Conservation (phyloP, 2,329 filamentous ascomycete species). For the Xylariaceae sp. region DNA sequence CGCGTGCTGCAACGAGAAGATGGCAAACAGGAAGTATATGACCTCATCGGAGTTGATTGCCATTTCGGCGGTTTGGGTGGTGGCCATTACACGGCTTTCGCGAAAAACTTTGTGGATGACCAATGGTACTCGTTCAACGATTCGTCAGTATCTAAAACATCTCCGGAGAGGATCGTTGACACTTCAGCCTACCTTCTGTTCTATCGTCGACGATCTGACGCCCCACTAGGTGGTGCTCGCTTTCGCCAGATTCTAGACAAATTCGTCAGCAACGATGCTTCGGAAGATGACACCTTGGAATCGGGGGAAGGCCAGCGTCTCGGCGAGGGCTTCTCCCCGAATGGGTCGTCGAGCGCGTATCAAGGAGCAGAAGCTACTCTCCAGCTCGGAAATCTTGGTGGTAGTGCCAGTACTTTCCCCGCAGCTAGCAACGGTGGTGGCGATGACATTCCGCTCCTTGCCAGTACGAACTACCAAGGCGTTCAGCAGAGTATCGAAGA, state of each 20-base stretch:
- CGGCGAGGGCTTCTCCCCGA: slow-evolving; percentile 77
- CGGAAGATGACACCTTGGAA: slow-evolving; percentile 40
- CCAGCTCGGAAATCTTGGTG: slow-evolving; percentile 60
- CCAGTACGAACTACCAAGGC: slow-evolving; percentile 11
- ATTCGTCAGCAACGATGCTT: slow-evolving; percentile 46
- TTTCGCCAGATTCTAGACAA: slow-evolving; percentile 67
- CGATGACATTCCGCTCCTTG: slow-evolving; percentile 17
- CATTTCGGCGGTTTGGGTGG: slow-evolving; percentile 92
- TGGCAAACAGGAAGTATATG: slow-evolving; percentile 80
- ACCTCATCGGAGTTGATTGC: slow-evolving; percentile 92
- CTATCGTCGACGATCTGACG: slow-evolving; percentile 78
- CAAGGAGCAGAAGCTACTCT: slow-evolving; percentile 71
- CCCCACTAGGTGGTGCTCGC: slow-evolving; percentile 72
- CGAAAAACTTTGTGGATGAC: slow-evolving; percentile 84
- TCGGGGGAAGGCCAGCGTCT: slow-evolving; percentile 83
- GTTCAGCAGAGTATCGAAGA: slow-evolving; percentile 42
- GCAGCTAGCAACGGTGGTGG: slow-evolving; percentile 10
- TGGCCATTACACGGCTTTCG: slow-evolving; percentile 93
- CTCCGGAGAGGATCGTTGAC: slow-evolving; percentile 63
- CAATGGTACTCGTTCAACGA: slow-evolving; percentile 98
- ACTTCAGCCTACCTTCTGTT: slow-evolving; percentile 87
- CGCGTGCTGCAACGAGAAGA: slow-evolving; percentile 77
- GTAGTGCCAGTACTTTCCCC: slow-evolving; percentile 27
- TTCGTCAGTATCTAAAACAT: slow-evolving; percentile 62
- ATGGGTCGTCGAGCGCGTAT: slow-evolving; percentile 89